Percentiles rank a stretch among this genome's conserved stretches.
Conservation (phyloP, 108 stramenopile genomes). For the Schizochytrium sp. region DNA sequence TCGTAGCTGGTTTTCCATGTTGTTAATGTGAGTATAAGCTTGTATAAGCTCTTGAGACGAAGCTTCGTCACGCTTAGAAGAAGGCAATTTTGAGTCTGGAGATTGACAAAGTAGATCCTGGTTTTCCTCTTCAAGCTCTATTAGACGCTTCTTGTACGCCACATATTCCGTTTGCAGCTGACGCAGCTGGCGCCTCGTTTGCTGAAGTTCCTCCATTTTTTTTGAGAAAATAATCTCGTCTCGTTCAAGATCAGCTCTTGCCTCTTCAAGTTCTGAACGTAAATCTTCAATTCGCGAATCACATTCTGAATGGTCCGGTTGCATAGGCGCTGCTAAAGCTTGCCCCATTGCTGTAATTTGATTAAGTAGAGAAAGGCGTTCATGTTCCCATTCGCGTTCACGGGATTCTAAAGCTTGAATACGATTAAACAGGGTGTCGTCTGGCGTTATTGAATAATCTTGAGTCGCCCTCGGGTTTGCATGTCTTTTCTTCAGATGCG, state of each 20-base stretch:
- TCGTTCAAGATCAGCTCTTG: conserved; percentile 37
- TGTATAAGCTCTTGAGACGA: too few species aligned
- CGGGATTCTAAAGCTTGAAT: conserved; percentile 16
- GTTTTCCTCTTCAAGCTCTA: conserved; percentile 36
- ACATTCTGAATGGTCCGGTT: neutral
- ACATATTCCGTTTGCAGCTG: neutral
- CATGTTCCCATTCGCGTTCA: conserved; percentile 19
- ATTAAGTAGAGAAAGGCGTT: neutral
- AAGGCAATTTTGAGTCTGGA: neutral
- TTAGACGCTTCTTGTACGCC: neutral
- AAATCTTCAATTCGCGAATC: conserved; percentile 9
- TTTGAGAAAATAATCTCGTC: conserved; percentile 48
- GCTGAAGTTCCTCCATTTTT: conserved; percentile 47
- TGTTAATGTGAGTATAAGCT: too few species aligned
- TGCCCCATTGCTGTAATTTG: neutral
- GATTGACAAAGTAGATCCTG: neutral
- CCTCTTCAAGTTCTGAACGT: conserved; percentile 11
- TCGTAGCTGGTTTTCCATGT: too few species aligned
- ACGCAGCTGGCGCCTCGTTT: neutral
- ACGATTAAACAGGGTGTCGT: neutral
- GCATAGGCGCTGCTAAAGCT: neutral
- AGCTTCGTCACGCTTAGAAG: neutral
- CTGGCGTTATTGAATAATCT: too few species aligned
- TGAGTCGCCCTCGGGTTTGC: neutral
- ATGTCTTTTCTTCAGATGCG: neutral